Base-by-base conservation (phyloP, 2,329 filamentous ascomycete genomes). In the Graphilbum sp. region DNA sequence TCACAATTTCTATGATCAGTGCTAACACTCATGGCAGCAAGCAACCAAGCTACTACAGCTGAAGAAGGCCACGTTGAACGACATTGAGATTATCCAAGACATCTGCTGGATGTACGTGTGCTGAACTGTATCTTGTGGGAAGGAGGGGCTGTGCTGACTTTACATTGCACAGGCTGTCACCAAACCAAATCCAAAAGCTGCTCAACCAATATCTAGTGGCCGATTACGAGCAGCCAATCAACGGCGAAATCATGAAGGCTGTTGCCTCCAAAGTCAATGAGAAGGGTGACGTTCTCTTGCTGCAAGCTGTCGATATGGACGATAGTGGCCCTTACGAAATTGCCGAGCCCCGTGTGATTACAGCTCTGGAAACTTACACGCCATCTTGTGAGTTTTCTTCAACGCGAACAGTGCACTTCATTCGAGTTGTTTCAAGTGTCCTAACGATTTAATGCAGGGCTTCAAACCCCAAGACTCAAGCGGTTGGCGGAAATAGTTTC, bases 191-290 rank as follows among this genome's bases (percentile, higher is more conserved):
- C 46, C 90, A 98, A 61, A 98, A 98, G 65, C 73, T 98, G 25
- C 69, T 98, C 47, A 98, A 98, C 62, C 90, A 98, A 60, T 98
- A 98, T 56, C 73, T 98, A 35, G 88, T 98, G 41, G 90, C 90
- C 43, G 90, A 98, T 60, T 98, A 98, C 58, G 90, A 98, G 61
- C 90, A 96, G 61, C 90, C 90, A 29, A 98, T 98, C 60, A 96
- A 98, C 52, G 90, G 88, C 54, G 90, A 98, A 58, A 98, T 98
- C 55, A 98, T 98, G 90, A 98, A 98, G 65, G 90, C 90, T 8
- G 92, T 98, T 38, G 90, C 92, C 8, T 94, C 86, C 30, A 74
- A 87, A 38, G 90, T 98, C 34, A 96, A 88, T 2, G 90, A 98
- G 64, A 98, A 98, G 76, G 92, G 86, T 51, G 90, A 96, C 50